Evolutionary conservation across 2,329 filamentous ascomycete genomes (phyloP), one percentile per base, ranked within the genome.

Genomic region (Hawksworthiomyces lignivorus): DNA sequence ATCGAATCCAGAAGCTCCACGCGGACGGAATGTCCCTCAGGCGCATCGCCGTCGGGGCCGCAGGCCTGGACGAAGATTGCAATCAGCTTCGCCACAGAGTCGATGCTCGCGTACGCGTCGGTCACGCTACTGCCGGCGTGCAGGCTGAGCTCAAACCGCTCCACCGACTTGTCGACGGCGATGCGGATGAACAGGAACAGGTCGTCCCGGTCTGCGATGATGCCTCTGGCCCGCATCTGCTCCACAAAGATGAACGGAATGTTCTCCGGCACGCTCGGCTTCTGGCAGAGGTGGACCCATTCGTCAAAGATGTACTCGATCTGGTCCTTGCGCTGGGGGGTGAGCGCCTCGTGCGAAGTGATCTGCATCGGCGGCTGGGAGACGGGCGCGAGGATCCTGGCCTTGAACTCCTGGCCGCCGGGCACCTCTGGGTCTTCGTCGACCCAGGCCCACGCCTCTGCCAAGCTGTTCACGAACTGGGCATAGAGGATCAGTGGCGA

Each of bases 221-320:
- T 69, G 48, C 83, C 76, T 50, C 77, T 76, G 43, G 80, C 73
- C 53, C 90, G 83, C 56, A 97, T 69, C 60, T 97, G 90, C 53
- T 84, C 80, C 34, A 96, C 76, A 61, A 97, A 97, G 2, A 85
- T 77, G 6, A 75, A 67, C 41, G 80, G 71, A 1, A 82, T 76
- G 55, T 83, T 84, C 48, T 87, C 83, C 4, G 82, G 80, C 4
- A 82, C 78, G 51, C 82, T 79, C n/a, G 80, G 75, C 53, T 87
- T 86, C 60, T 84, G 84, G 64, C 75, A 83, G 7, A 96, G 74
- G 46, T 83, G 80, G 21, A 90, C 77, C 92, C 92, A 98, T 64
- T 98, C 92, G 32, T 90, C 88, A 55, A 98, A 96, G 17, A 96
- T 75, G 57, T 98, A 97, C 53, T 94, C 87, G 63, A 94, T 79